These are phyloP conservation scores for Eucalyptus cladocalyx DNA, from an alignment of 345 rosid genomes.

Conservation along the genomic window DNA sequence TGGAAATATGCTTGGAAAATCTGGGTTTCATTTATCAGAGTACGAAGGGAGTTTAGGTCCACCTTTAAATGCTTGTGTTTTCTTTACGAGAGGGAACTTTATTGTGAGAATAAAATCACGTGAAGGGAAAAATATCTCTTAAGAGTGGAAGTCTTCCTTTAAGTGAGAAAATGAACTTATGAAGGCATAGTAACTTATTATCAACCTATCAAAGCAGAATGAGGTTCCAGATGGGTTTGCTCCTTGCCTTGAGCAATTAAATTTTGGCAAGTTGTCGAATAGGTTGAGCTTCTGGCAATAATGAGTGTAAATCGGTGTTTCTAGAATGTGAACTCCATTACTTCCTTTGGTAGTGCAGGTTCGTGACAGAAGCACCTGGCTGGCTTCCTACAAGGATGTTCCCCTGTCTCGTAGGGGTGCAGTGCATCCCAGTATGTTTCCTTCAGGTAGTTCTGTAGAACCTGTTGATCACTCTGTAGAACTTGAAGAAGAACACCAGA, in stretches of 20 bases:
- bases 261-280: not conserved
- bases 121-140: not conserved
- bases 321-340: not conserved
- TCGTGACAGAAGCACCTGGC: constrained; percentile 61
- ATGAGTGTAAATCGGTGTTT: not conserved
- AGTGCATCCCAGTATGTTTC: constrained; percentile 70
- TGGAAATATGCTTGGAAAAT: not conserved
- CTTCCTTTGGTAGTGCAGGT: constrained; percentile 27
- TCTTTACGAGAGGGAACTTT: not conserved
- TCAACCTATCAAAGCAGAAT: not conserved
- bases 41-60: not conserved
- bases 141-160: not conserved
- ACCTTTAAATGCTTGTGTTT: not conserved
- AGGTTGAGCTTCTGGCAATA: not conserved
- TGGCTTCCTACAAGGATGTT: constrained; percentile 62
- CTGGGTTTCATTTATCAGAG: not conserved
- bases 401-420: constrained; percentile 34
- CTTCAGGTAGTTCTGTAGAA: constrained; percentile 39
- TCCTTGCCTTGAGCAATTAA: not conserved
- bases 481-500: constrained; percentile 3
- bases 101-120: not conserved
- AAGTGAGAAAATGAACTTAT: not conserved
- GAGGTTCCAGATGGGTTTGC: not conserved
- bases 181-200: not conserved
- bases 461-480: not conserved